Percentiles rank a stretch among this genome's conserved stretches.
These are phyloP conservation scores for Ilyonectria mors-panacis DNA, from an alignment of 2,329 filamentous ascomycete genomes.

Conservation along the genomic window DNA sequence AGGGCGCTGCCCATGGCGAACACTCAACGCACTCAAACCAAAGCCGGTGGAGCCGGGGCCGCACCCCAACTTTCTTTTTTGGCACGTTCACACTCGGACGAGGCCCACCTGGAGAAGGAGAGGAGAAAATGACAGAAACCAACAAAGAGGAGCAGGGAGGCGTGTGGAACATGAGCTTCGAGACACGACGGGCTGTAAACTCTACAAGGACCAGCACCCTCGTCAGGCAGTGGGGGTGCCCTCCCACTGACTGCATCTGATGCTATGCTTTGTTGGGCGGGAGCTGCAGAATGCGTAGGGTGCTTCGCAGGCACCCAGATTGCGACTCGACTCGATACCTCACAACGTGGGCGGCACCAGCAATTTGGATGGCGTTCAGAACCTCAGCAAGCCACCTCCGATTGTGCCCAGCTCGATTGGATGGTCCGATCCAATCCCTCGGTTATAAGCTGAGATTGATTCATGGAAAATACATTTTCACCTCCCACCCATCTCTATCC, in stretches of 20 bases:
- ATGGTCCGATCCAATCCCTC: slow-evolving; percentile 7
- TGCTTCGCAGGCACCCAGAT: slow-evolving; percentile 20
- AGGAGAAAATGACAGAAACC: slow-evolving; percentile 3
- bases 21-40: slow-evolving; percentile 19
- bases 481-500: background rate
- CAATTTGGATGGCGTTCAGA: background rate
- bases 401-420: slow-evolving; percentile 1
- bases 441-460: slow-evolving; percentile 21
- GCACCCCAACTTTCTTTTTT: slow-evolving; percentile 18
- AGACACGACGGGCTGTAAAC: slow-evolving; percentile 20
- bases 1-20: slow-evolving; percentile 45
- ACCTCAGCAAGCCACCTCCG: slow-evolving; percentile 4
- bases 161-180: slow-evolving; percentile 1
- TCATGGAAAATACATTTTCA: slow-evolving; percentile 5
- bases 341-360: background rate
- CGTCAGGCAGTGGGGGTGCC: slow-evolving; percentile 5
- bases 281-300: slow-evolving; percentile 36
- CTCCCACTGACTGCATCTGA: slow-evolving; percentile 22
- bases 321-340: background rate
- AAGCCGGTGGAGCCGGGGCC: slow-evolving; percentile 34
- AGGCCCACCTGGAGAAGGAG: slow-evolving; percentile 16
- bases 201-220: slow-evolving; percentile 19
- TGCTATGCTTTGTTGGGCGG: slow-evolving; percentile 42
- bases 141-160: slow-evolving; percentile 2
- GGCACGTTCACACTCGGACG: slow-evolving; percentile 27